Percentiles rank a stretch among this genome's conserved stretches.
phyloP scores from a whole-genome alignment of 306 rosid species.

The Canavalia gladiata region DNA sequence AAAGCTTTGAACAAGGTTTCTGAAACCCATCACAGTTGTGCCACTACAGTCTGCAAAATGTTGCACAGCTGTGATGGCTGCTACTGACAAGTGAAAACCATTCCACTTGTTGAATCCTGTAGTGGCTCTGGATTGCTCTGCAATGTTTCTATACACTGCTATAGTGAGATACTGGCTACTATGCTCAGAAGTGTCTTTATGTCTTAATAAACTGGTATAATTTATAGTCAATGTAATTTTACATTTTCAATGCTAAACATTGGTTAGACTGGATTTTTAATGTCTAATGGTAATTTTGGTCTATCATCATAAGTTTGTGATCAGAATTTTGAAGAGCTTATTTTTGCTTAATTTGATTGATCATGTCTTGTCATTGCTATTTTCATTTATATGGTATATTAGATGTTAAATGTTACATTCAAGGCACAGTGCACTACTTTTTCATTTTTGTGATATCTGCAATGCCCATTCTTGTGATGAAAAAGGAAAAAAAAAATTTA shows the following conservation, averaged over 20 bases:
- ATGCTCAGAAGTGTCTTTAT: too few species aligned
- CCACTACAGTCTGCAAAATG: background rate
- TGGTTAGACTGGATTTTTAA: conserved; percentile 16
- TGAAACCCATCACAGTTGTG: background rate
- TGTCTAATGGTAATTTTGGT: conserved; percentile 18
- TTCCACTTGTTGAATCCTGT: too few species aligned
- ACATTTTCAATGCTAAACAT: background rate
- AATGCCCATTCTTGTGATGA: conserved; percentile 29
- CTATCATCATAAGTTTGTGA: conserved; percentile 3
- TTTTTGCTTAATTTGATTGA: conserved; percentile 10
- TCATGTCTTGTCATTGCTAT: background rate
- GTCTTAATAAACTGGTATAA: too few species aligned
- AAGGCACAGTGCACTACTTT: conserved; percentile 19
- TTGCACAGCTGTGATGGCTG: too few species aligned
- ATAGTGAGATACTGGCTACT: too few species aligned
- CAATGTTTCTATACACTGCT: too few species aligned
- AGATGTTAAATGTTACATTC: conserved; percentile 33
- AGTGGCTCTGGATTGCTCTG: too few species aligned
- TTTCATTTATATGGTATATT: conserved; percentile 27
- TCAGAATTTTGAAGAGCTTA: background rate
- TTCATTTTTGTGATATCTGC: conserved; percentile 19
- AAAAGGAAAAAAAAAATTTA: background rate
- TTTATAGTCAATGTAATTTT: background rate
- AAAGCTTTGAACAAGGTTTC: background rate
- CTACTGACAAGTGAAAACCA: too few species aligned